A percentile compares a stretch with the other conserved stretches of the same genome.
Conservation (phyloP, 768 basidiomycete species). For the Rhizopogon roseolus region DNA sequence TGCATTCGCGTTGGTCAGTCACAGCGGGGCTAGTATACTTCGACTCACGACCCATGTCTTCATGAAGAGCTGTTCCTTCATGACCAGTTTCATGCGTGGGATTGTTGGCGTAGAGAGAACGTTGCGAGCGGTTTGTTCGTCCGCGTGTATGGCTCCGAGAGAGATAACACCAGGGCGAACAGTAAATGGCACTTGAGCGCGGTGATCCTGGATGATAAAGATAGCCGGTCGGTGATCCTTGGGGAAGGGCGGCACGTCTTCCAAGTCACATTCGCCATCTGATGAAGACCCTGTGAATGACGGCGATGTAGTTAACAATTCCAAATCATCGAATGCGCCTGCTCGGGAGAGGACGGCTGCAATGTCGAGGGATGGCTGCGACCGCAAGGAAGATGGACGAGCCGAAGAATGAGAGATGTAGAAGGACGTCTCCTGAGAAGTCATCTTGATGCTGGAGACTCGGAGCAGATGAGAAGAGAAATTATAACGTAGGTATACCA, state of each 20-base stretch:
- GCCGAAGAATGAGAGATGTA: conserved; percentile 9
- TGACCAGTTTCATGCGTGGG: conserved; percentile 31
- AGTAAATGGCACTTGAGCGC: conserved; percentile 18
- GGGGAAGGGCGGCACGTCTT: conserved; percentile 28
- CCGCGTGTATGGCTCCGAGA: conserved; percentile 12
- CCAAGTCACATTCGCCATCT: conserved; percentile 11
- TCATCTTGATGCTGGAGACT: not conserved
- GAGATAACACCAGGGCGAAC: conserved; percentile 16
- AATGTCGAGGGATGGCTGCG: conserved; percentile 20
- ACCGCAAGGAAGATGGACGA: conserved; percentile 7
- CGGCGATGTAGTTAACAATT: not conserved
- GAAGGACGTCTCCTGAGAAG: not conserved
- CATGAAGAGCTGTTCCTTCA: conserved; percentile 30
- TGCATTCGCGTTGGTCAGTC: conserved; percentile 10
- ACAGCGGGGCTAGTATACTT: not conserved
- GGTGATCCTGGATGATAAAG: conserved; percentile 21
- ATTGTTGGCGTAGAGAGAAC: conserved; percentile 27
- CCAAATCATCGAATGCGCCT: not conserved
- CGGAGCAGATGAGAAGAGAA: too few species aligned
- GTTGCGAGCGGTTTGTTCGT: conserved; percentile 10
- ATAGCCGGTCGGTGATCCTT: conserved; percentile 18
- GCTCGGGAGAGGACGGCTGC: conserved; percentile 12
- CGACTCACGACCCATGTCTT: conserved; percentile 29
- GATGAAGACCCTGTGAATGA: not conserved
- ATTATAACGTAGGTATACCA: not conserved